A percentile compares a stretch with the other conserved stretches of the same genome.
Evolutionary conservation across 495 filamentous ascomycete species (phyloP).

Genomic region (Aspergillus panamensis): DNA sequence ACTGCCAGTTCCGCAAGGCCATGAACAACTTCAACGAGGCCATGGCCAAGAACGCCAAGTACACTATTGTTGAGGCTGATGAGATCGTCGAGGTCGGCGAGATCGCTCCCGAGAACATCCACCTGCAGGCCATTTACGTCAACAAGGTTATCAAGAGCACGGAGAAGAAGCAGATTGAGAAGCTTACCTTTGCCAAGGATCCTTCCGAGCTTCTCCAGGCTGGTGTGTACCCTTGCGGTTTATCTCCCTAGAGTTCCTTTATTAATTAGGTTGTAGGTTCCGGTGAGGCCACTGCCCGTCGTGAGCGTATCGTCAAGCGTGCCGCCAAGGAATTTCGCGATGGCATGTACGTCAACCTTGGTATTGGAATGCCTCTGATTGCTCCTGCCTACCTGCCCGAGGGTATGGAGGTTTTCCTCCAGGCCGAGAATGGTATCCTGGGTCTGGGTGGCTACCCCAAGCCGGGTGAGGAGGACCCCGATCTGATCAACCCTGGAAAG

Average conservation of each 20-base stretch:
- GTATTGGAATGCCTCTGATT: constrained; percentile 89
- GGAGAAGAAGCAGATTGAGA: constrained; percentile 74
- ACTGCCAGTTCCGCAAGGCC: constrained; percentile 82
- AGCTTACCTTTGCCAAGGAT: constrained; percentile 70
- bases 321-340: constrained; percentile 92
- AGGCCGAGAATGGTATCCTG: constrained; percentile 88
- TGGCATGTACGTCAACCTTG: constrained; percentile 91
- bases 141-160: constrained; percentile 76
- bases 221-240: constrained; percentile 24
- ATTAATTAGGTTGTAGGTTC: constrained; percentile 46
- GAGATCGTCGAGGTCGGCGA: constrained; percentile 80
- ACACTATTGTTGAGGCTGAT: constrained; percentile 87
- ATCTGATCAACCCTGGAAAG: constrained; percentile 91
- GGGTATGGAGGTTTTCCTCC: constrained; percentile 75
- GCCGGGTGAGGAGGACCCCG: constrained; percentile 75
- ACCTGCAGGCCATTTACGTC: constrained; percentile 87
- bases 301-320: constrained; percentile 77
- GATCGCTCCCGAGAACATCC: constrained; percentile 70
- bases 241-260: neutral
- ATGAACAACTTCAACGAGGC: constrained; percentile 87
- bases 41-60: constrained; percentile 83
- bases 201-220: constrained; percentile 50
- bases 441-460: constrained; percentile 80
- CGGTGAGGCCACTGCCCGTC: constrained; percentile 67
- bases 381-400: constrained; percentile 76